A percentile compares a stretch with the other conserved stretches of the same genome.
Evolutionary conservation across 441 rosid species (phyloP).

Genomic region (Dalechampia spathulata): DNA sequence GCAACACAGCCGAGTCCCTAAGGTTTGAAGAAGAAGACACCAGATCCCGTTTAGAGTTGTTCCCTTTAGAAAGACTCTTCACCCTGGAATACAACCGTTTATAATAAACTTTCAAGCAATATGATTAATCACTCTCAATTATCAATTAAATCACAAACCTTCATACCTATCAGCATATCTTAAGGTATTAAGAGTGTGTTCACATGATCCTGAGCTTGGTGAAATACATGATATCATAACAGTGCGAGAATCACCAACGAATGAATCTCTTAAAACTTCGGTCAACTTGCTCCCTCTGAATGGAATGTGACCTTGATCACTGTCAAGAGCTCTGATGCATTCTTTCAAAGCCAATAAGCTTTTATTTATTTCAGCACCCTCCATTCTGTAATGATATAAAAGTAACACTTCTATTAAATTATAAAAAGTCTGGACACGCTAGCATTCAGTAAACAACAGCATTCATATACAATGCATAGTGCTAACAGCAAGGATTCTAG

Average conservation of each 20-base stretch:
- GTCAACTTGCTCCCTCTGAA: constrained; percentile 94
- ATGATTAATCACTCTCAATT: neutral
- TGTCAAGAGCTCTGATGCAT: constrained; percentile 91
- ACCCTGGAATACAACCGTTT: constrained; percentile 41
- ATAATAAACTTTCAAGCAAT: constrained; percentile 11
- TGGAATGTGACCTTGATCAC: constrained; percentile 93
- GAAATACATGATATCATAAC: constrained; percentile 94
- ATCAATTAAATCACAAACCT: constrained; percentile 1
- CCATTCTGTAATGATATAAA: constrained; percentile 52
- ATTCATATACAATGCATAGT: neutral
- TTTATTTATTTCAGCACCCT: constrained; percentile 95
- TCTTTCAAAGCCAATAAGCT: constrained; percentile 85
- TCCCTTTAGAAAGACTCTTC: constrained; percentile 83
- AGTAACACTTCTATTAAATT: constrained; percentile 5
- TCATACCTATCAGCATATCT: constrained; percentile 87
- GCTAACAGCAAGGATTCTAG: neutral
- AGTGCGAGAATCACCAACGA: constrained; percentile 86
- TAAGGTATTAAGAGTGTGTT: constrained; percentile 84
- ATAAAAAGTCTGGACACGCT: neutral
- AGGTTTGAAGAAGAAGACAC: constrained; percentile 36
- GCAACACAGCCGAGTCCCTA: constrained; percentile 43
- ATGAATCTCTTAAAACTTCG: constrained; percentile 92
- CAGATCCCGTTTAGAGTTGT: constrained; percentile 57
- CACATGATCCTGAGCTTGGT: constrained; percentile 93
- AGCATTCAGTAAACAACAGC: neutral